These are phyloP conservation scores for Lactarius sanguifluus DNA, from an alignment of 768 basidiomycete species.

Conservation along the genomic window DNA sequence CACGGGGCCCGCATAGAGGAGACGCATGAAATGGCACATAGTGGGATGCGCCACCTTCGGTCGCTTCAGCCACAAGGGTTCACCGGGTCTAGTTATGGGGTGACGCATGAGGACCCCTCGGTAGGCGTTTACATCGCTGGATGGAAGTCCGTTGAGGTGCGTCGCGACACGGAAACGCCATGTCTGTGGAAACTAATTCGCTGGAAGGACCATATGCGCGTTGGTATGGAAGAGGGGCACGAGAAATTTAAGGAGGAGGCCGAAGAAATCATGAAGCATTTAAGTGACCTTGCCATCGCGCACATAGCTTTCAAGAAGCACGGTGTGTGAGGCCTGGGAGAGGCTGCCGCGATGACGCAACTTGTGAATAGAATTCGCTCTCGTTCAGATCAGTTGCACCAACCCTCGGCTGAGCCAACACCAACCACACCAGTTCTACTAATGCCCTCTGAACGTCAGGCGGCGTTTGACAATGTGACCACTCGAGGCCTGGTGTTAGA, in stretches of 20 bases:
- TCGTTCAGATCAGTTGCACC: not conserved
- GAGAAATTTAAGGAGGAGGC: not conserved
- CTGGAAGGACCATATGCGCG: not conserved
- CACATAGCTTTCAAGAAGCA: not conserved
- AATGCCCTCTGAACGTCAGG: too few relatives aligned
- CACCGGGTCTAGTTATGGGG: not conserved
- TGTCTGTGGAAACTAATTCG: not conserved
- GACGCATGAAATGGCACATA: not conserved
- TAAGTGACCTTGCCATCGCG: not conserved
- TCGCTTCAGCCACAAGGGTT: constrained; percentile 14
- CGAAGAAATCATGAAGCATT: not conserved
- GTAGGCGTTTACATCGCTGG: constrained; percentile 3
- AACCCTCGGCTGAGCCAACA: not conserved
- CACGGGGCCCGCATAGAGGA: not conserved
- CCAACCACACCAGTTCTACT: not conserved
- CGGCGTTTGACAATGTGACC: too few relatives aligned
- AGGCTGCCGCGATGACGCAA: not conserved
- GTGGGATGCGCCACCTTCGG: not conserved
- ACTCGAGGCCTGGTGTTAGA: too few relatives aligned
- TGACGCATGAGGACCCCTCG: not conserved
- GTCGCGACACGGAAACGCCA: not conserved
- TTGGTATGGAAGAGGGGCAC: not conserved
- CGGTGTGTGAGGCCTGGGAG: not conserved
- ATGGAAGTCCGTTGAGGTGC: constrained; percentile 18
- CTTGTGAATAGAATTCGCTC: not conserved